Evolutionary conservation across 2,329 filamentous ascomycete genomes (phyloP), one percentile per base, ranked within the genome.

Genomic region (Alternaria viburni): DNA sequence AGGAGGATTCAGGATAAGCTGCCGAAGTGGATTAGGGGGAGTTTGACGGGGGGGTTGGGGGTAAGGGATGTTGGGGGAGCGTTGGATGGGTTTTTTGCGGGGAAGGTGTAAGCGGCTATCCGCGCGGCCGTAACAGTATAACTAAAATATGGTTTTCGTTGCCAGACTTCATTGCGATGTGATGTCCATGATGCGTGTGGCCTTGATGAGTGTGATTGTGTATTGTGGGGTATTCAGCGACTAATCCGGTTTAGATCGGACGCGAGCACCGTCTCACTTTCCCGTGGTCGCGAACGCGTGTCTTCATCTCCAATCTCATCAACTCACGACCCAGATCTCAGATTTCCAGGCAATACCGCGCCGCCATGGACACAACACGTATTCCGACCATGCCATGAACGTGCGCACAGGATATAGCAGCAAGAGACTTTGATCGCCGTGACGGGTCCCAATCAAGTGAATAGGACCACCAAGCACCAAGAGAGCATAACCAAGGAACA

Each of bases 21-120:
- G 69, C 96, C 96, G 0, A 89, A 87, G 1, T 99, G 96, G 96
- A 98, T 99, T 73, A 86, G 86, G 69, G 87, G 86, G 11, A 93
- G 91, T 36, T 80, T 97, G 78, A 67, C 65, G 51, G 66, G 51
- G 45, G 72, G 65, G 13, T 59, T 67, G 80, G 84, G 54, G 70
- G 76, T 59, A 83, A 81, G 15, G 81, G 85, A 69, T 81, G 86
- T 73, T 79, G 82, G 70, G 45, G 66, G 68, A 32, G 69, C 61
- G 15, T 61, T 83, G 60, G 72, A 69, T 61, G 65, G 54, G 5
- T 21, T 21, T 4, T 21, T 21, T n/a, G n/a, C n/a, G n/a, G n/a
- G n/a, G n/a, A n/a, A n/a, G n/a, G n/a, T n/a, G n/a, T n/a, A n/a
- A n/a, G n/a, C n/a, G n/a, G n/a, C n/a, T n/a, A n/a, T n/a, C n/a